Evolutionary conservation across 768 basidiomycete species (phyloP), one percentile per base, ranked within the genome.

Genomic region (Tricholoma saponaceum): DNA sequence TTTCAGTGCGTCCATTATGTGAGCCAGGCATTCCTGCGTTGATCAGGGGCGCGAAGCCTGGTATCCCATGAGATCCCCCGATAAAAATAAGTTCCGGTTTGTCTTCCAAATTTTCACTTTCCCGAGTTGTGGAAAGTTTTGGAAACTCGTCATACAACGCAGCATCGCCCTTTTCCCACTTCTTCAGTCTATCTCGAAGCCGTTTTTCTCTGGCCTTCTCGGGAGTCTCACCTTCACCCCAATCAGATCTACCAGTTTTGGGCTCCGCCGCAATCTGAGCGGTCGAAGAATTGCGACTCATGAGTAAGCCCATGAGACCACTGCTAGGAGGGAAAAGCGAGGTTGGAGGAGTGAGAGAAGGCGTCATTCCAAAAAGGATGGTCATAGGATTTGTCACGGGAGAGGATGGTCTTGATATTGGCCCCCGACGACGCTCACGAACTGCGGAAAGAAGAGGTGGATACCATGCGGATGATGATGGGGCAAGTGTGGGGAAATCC

Each of bases 311-410:
- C 54, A 83, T 64, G 6, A 84, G 58, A 33, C 74, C 73, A 13
- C 65, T 74, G 22, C 67, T 68, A 14, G 76, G 64, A 5, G 69
- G 62, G 25, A 55, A 63, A 26, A 58, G 54, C 35, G 64, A 71
- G 50, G 64, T 61, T 9, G 82, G 74, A n/a, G 82, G 79, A 13
- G 83, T 73, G n/a, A 93, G 72, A 3, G 90, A 74, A 25, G 94
- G 92, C 0, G 89, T 86, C 65, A 92, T 84, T n/a, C 93, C 92
- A 64, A 96, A 90, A 16, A 97, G 78, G 49, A 97, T 92, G 7
- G 87, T 83, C 63, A 87, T 90, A 2, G 93, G 91, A 66, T 84
- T 84, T 33, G 71, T 62, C 12, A 85, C 80, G 1, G 84, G 80
- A n/a, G 84, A 82, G 5, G 83, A 77, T 10, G 84, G 78, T 26